Base-by-base conservation (phyloP, 164 flowering plant species). In the Tetracentron sinense region DNA sequence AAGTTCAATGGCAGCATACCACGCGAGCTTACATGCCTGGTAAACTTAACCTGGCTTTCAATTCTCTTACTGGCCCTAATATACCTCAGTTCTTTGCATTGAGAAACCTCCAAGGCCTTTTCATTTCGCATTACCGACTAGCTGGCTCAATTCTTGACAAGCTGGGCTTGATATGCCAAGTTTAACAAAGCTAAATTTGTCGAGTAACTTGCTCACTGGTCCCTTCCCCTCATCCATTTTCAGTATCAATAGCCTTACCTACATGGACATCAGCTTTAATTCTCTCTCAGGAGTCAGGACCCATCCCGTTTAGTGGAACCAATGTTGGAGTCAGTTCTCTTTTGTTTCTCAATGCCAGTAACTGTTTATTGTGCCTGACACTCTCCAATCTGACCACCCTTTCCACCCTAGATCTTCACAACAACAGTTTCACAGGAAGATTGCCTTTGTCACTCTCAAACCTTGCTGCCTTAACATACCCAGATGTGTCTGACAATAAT, bases 1-100 rank as follows among this genome's bases (percentile, higher is more conserved):
- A 76, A 64, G 65, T 82, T 85, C 11, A 80, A 50, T 58, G 90
- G 90, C 30, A 73, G 71, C 77, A 74, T 85, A 49, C 90, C 90
- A 10, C 48, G 10, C 2, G 81, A 68, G 54, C 69, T 85, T 33
- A 67, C 74, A 22, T 67, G 42, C 29, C 64, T 83, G 51, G 49
- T 54, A 3, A 77, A 79, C 76, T 70, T 85, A 62, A 80, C 82
- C 8, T 57, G 54, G 58, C 90, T 58, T 74, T 60, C 69, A 85
- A 85, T 67, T 56, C 53, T 54, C 61, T 85, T 4, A 62, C 79
- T 22, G 86, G 86, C 16, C 75, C 73, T 0, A 56, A 70, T n/a
- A 30, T 74, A 35, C 82, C 85, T 30, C 58, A 56, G 23, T 66
- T 70, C 46, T 64, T 76, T 61, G 55, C 54, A 27, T 60, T 67